Evolutionary conservation across 768 basidiomycete genomes (phyloP).

Genomic region (Pleurotus platypus): DNA sequence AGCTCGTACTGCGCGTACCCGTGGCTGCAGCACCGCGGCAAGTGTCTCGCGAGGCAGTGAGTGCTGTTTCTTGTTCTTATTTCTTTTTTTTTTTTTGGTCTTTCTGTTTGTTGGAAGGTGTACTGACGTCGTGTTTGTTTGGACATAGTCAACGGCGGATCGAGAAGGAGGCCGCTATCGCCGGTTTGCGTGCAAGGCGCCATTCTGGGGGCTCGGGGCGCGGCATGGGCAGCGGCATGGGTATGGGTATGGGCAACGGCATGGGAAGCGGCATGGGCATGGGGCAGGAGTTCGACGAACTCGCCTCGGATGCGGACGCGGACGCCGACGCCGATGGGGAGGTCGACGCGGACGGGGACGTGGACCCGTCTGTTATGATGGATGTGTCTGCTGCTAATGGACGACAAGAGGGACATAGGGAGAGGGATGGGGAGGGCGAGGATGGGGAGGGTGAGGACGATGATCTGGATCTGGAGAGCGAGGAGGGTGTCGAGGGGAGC

Average conservation of each 20-base stretch:
- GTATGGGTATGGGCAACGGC: conserved; percentile 8
- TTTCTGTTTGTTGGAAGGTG: neutral
- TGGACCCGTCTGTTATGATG: no score
- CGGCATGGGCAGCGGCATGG: neutral
- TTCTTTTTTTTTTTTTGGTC: neutral
- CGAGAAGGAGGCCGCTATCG: conserved; percentile 52
- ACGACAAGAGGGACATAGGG: no score
- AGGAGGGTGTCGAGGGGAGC: conserved; percentile 1
- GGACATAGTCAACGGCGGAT: conserved; percentile 49
- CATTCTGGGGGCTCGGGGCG: conserved; percentile 5
- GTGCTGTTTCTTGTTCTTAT: conserved; percentile 20
- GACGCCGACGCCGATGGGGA: conserved; percentile 3
- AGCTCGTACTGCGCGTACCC: conserved; percentile 79
- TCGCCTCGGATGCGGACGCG: conserved; percentile 21
- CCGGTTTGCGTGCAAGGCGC: conserved; percentile 36
- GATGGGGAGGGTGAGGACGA: neutral
- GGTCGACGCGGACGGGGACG: no score
- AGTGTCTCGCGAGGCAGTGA: conserved; percentile 71
- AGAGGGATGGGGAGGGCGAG: neutral
- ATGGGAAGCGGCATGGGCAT: conserved; percentile 3
- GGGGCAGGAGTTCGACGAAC: conserved; percentile 23
- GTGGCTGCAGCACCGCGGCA: conserved; percentile 75
- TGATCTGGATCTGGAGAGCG: conserved; percentile 10
- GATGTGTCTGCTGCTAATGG: no score
- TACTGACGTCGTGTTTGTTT: neutral